Evolutionary conservation across 2,329 filamentous ascomycete genomes (phyloP), one percentile per base, ranked within the genome.

Genomic region (Penicillium capsulatum): DNA sequence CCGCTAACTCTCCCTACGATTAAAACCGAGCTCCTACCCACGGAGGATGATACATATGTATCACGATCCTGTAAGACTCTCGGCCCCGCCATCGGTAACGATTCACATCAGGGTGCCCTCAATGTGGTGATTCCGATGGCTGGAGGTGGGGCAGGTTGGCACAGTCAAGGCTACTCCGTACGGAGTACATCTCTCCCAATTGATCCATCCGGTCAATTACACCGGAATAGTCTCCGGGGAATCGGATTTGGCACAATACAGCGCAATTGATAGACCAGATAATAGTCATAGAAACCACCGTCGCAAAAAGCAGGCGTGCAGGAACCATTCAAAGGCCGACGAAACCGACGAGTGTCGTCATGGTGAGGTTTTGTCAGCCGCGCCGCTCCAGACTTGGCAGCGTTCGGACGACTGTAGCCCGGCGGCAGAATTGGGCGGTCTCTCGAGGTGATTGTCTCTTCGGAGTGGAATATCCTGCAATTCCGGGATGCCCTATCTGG

Each of bases 321-420:
- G 26, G 26, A 28, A 28, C 26, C 26, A 28, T 26, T 31, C 35
- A 33, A 39, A 42, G 24, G 35, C 35, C 35, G 35, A 41, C 28
- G 13, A 29, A 19, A 34, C 14, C 29, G 34, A 24, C 16, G 14
- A 29, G 19, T 9, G 19, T 22, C 6, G 50, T 55, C 52, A 55
- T 53, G 33, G 30, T 47, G 43, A 43, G 22, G 46, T 53, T 50
- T 53, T 28, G 50, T 53, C 48, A 51, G 44, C 50, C 34, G 26
- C 36, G 13, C 31, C 16, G 32, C 30, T 42, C 35, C 33, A 45
- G 44, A 32, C 34, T 38, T 31, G 38, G 37, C 47, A 44, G 40
- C 20, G 34, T 40, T 48, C 59, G 59, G 59, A 60, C 48, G 36
- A 60, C 59, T 48, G 59, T 56, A 53, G 53, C 42, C 59, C 59